Conservation (phyloP, 331 rosid genomes). For the Acacia concinna region DNA sequence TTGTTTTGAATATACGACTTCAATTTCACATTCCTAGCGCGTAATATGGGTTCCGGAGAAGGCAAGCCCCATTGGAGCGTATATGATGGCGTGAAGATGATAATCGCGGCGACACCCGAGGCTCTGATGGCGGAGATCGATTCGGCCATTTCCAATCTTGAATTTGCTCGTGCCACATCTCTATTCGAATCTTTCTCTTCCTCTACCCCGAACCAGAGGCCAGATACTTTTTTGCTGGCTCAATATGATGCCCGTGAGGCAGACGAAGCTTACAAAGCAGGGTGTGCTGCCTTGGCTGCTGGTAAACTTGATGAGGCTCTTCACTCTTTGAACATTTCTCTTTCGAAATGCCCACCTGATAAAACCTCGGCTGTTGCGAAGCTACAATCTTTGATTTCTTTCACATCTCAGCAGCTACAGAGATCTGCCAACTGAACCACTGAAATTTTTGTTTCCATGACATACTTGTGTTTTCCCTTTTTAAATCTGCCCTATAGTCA, state of each 20-base stretch:
- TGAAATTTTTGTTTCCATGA: background rate
- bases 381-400: conserved; percentile 71
- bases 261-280: conserved; percentile 79
- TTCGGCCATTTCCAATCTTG: conserved; percentile 75
- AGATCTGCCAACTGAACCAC: conserved; percentile 34
- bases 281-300: conserved; percentile 78
- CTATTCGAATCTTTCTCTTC: conserved; percentile 39
- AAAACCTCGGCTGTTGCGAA: conserved; percentile 62
- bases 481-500: background rate
- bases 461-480: background rate
- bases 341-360: conserved; percentile 59
- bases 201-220: background rate
- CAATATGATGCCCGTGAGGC: conserved; percentile 63
- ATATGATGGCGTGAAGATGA: conserved; percentile 63
- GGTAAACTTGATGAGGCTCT: conserved; percentile 76
- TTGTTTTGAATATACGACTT: background rate
- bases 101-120: conserved; percentile 72
- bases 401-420: conserved; percentile 71
- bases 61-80: conserved; percentile 40
- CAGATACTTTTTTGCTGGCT: conserved; percentile 13
- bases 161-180: conserved; percentile 62
- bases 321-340: conserved; percentile 44
- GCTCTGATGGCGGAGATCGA: conserved; percentile 80
- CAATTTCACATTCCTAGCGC: background rate
- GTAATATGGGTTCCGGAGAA: background rate